A percentile compares a stretch with the other conserved stretches of the same genome.
These are phyloP conservation scores for Paramecium octaurelia DNA, from an alignment of 73 alveolate species.

Conservation along the genomic window DNA sequence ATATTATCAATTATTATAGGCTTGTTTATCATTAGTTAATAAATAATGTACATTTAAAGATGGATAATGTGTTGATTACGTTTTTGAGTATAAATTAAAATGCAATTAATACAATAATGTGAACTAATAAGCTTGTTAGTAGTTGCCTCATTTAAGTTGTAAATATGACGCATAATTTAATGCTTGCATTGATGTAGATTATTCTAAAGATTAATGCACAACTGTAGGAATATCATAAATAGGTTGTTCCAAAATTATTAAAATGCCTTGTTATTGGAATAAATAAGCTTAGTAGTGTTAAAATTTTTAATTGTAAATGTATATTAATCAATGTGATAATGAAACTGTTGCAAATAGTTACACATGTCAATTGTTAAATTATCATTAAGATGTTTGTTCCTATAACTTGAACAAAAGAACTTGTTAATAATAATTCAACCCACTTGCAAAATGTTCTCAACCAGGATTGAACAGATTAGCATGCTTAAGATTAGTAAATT, in stretches of 20 bases:
- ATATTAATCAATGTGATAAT: not conserved
- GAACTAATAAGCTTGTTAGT: not conserved
- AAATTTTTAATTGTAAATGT: not conserved
- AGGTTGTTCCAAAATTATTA: not conserved
- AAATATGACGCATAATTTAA: not conserved
- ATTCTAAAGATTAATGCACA: not conserved
- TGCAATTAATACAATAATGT: not conserved
- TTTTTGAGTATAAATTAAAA: not conserved
- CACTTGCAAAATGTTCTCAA: not conserved
- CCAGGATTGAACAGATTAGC: conserved; percentile 24
- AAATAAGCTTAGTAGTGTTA: not conserved
- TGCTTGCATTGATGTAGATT: not conserved
- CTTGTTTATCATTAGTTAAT: not conserved
- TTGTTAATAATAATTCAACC: not conserved
- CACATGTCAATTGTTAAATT: not conserved
- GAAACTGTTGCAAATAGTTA: not conserved
- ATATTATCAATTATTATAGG: not conserved
- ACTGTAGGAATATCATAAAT: not conserved
- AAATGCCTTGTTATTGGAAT: conserved; percentile 15
- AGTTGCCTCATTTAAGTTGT: not conserved
- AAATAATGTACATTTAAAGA: not conserved
- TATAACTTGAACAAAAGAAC: not conserved
- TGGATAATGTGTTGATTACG: not conserved
- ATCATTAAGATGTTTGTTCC: not conserved
- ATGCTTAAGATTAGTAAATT: not conserved